A percentile compares a stretch with the other conserved stretches of the same genome.
These are phyloP conservation scores for Drechslerella dactyloides DNA, from an alignment of 2,329 filamentous ascomycete species.

Conservation along the genomic window DNA sequence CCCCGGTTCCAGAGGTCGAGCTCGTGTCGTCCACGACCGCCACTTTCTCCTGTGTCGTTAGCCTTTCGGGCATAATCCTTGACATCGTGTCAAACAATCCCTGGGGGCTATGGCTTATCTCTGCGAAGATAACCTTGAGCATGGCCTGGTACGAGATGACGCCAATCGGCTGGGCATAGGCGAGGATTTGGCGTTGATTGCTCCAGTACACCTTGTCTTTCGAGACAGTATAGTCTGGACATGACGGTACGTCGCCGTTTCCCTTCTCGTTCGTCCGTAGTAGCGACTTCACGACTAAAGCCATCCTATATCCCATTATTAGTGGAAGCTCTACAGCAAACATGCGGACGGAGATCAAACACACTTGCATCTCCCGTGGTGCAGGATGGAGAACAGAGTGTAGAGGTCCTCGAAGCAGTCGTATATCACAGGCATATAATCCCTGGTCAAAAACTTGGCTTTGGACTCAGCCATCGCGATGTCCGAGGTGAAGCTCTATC, in stretches of 20 bases:
- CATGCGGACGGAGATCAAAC: neutral
- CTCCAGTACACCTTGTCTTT: slow-evolving; percentile 31
- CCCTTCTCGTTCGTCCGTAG: slow-evolving; percentile 21
- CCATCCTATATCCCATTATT: slow-evolving; percentile 23
- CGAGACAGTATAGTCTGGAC: slow-evolving; percentile 24
- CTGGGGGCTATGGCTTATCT: slow-evolving; percentile 23
- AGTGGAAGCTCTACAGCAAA: neutral
- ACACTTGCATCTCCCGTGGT: slow-evolving; percentile 38
- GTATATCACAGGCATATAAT: slow-evolving; percentile 34
- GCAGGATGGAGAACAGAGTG: slow-evolving; percentile 19
- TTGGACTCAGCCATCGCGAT: slow-evolving; percentile 8
- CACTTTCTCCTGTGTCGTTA: slow-evolving; percentile 37
- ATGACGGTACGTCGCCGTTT: slow-evolving; percentile 12
- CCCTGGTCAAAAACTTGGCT: slow-evolving; percentile 20
- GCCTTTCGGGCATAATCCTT: slow-evolving; percentile 17
- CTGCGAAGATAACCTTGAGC: slow-evolving; percentile 11
- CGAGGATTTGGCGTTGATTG: slow-evolving; percentile 28
- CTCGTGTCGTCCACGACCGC: slow-evolving; percentile 22
- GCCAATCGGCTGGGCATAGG: slow-evolving; percentile 35
- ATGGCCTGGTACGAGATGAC: slow-evolving; percentile 26
- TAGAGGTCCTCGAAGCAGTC: slow-evolving; percentile 33
- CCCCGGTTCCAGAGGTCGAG: slow-evolving; percentile 7
- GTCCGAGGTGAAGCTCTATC: slow-evolving; percentile 20
- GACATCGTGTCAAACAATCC: slow-evolving; percentile 35
- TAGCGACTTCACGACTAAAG: slow-evolving; percentile 36